Base-by-base conservation (phyloP, 805 yeast species). In the Pichia sporocuriosa region DNA sequence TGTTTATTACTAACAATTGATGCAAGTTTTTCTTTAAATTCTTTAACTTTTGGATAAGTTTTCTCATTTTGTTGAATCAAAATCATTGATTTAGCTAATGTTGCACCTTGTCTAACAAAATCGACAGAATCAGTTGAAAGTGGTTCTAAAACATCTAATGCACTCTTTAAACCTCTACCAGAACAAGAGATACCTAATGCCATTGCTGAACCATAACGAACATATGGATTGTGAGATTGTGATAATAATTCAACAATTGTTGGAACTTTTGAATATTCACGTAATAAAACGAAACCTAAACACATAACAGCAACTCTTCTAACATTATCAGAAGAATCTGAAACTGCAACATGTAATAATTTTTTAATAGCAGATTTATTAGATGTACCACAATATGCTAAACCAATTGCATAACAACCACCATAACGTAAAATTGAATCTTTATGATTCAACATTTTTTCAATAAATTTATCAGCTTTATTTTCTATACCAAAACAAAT, bases 161-260 rank as follows among this genome's bases (percentile, higher is more conserved):
- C 97, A 30, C 90, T 80, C 44, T 81, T 78, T 42, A 84, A 68
- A 3, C 89, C 93, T 58, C 93, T 81, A 36, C 98, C 98, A 20
- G 97, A 96, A 70, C 97, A 89, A 3, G 97, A 79, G 48, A 93
- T 85, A 66, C 97, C 98, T 49, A 93, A 73, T 0, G 98, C 98
- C 78, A 93, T 70, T 2, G 97, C 96, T 25, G 97, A 85, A 68
- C 98, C 98, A 60, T 93, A 93, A 62, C 98, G 84, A 28, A 93
- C 97, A 59, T 93, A 97, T 12, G 98, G 96, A 61, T 93, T 93
- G 63, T 93, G 97, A 1, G 96, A 85, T 63, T 88, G 95, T 0
- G 96, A 78, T 52, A 93, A 72, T 43, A 93, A 71, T 61, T 90
- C 95, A 29, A 93, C 97, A 67, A 93, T 84, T 52, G 94, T 83